Percentiles rank a stretch among this genome's conserved stretches.
Conservation (phyloP, 192 early-diverging fungal genomes). For the Backusella australiensis region DNA sequence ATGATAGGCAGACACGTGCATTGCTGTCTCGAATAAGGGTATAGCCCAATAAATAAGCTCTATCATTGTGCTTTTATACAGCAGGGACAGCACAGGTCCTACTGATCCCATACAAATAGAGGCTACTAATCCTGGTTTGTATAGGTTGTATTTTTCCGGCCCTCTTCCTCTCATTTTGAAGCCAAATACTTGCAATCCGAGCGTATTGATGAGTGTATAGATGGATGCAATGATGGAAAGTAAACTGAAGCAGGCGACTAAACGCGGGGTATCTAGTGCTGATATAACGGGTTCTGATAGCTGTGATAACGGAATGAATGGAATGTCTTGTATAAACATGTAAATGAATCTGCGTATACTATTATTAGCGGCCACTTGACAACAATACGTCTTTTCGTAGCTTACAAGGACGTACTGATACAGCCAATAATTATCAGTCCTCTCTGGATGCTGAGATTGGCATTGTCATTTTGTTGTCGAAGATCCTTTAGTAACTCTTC, state of each 20-base stretch:
- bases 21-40: neutral
- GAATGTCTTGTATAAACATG: neutral
- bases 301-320: neutral
- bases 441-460: neutral
- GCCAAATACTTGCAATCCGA: neutral
- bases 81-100: neutral
- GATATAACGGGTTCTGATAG: neutral
- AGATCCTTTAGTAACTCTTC: neutral
- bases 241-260: neutral
- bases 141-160: neutral
- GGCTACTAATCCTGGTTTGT: neutral
- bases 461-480: neutral
- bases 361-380: neutral
- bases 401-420: neutral
- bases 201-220: neutral
- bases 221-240: neutral
- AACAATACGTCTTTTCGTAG: neutral
- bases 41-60: neutral
- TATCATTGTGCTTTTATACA: neutral
- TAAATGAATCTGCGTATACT: neutral
- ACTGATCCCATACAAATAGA: neutral
- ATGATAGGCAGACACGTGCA: neutral
- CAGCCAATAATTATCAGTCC: neutral
- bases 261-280: neutral
- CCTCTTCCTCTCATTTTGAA: neutral